Conservation (phyloP, 345 rosid species). For the Luvunga scandens region DNA sequence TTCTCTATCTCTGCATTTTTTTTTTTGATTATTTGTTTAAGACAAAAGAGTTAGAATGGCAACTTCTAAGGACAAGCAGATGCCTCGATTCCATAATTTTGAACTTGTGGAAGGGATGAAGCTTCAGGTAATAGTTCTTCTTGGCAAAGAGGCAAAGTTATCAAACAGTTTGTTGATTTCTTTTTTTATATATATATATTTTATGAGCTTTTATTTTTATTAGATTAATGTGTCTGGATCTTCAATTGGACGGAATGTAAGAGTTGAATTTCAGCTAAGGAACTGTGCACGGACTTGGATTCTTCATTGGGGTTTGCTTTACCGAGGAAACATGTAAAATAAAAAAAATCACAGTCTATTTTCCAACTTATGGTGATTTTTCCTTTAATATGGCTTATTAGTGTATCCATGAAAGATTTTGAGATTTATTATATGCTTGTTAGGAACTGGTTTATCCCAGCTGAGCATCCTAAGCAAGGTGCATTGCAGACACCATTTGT, state of each 20-base stretch:
- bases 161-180: conserved; percentile 10
- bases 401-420: background rate
- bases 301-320: conserved; percentile 64
- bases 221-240: conserved; percentile 49
- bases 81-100: conserved; percentile 35
- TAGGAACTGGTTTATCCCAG: conserved; percentile 56
- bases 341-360: background rate
- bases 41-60: conserved; percentile 39
- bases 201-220: background rate
- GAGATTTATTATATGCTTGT: conserved; percentile 4
- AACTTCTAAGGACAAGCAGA: conserved; percentile 30
- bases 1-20: background rate
- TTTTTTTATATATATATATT: background rate
- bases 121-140: conserved; percentile 40
- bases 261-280: conserved; percentile 56
- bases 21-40: background rate
- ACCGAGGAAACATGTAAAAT: conserved; percentile 48
- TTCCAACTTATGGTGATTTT: background rate
- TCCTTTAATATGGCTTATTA: background rate
- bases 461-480: conserved; percentile 49
- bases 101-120: conserved; percentile 62
- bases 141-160: background rate
- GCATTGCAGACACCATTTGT: conserved; percentile 59
- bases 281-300: conserved; percentile 54
- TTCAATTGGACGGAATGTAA: conserved; percentile 41